Base-by-base conservation (phyloP, 2,329 filamentous ascomycete species). In the Lizonia empirigonia region DNA sequence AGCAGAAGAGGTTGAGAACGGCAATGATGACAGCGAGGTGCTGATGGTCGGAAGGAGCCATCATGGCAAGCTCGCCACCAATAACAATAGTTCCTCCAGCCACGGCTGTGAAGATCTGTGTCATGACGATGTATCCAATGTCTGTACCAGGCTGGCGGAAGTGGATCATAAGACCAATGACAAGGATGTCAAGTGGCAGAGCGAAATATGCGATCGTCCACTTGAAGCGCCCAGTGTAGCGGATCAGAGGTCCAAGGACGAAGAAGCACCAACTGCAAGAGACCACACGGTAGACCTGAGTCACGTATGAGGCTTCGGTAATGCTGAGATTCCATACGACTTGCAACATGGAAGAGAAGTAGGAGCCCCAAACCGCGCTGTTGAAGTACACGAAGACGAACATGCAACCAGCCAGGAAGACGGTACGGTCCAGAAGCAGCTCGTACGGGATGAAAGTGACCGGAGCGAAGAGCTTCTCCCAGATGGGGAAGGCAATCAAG, bases 1-100 rank as follows among this genome's bases (percentile, higher is more conserved):
- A 81, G 58, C 81, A 78, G 34, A 84, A 81, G 9, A 87, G 78
- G n/a, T 81, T 77, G 39, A 85, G 77, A 52, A 88, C 76, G 6
- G 61, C 61, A 26, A 64, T 50, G 16, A 61, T 52, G 36, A 59
- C 54, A 3, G 60, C 58, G 29, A 53, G 51, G 20, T 63, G 56
- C 36, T 63, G 53, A 18, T 63, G 60, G 13, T 57, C 56, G 0
- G 58, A 55, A 7, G 56, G 51, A 8, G 52, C 60, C 53, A 61
- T 56, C 52, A 60, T 61, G 3, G 58, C 56, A n/a, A 61, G 22
- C 41, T 64, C 53, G 8, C 54, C 60, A 1, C 54, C 56, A 32
- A 66, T 62, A 22, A 65, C 60, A 7, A 66, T 61, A 0, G 50
- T 66, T 13, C 62, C 60, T 27, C 58, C 59, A n/a, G 55, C 53